phyloP scores from a whole-genome alignment of 2,329 filamentous ascomycete genomes.

The Hypoxylon rubiginosum region DNA sequence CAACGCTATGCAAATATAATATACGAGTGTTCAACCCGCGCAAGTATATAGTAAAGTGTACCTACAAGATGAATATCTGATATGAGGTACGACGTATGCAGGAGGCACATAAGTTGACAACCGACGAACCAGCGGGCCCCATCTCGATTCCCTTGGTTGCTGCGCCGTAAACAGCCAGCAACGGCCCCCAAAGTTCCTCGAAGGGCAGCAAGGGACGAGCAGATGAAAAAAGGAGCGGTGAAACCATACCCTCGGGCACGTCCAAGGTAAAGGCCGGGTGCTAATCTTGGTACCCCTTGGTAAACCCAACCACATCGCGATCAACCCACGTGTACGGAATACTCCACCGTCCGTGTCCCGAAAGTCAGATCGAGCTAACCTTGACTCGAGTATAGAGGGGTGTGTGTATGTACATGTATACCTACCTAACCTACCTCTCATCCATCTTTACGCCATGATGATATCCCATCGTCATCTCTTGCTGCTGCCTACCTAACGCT shows the following conservation, averaged over 20 bases:
- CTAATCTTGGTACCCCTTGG: constrained; percentile 22
- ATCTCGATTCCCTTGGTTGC: constrained; percentile 8
- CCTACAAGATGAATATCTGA: background rate
- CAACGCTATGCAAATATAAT: too few relatives aligned
- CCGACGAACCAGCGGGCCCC: constrained; percentile 5
- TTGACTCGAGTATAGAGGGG: constrained; percentile 5
- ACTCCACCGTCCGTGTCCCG: constrained; percentile 24
- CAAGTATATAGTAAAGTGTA: too few relatives aligned
- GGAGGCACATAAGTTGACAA: background rate
- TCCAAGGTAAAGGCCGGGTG: background rate
- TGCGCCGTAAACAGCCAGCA: constrained; percentile 1
- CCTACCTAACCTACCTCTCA: too few relatives aligned
- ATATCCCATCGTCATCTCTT: too few relatives aligned
- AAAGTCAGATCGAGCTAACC: constrained; percentile 21
- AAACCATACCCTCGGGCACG: constrained; percentile 30
- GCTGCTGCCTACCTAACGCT: too few relatives aligned
- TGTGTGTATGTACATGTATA: constrained; percentile 1
- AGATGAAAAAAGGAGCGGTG: constrained; percentile 28
- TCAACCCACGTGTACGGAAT: constrained; percentile 32
- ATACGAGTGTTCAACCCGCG: too few relatives aligned
- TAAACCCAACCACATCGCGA: constrained; percentile 30
- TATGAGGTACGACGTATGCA: background rate
- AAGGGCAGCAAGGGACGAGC: background rate
- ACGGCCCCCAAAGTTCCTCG: constrained; percentile 13
- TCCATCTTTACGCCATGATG: background rate